Conservation (phyloP, 495 filamentous ascomycete species). For the Sporormia fimetaria region DNA sequence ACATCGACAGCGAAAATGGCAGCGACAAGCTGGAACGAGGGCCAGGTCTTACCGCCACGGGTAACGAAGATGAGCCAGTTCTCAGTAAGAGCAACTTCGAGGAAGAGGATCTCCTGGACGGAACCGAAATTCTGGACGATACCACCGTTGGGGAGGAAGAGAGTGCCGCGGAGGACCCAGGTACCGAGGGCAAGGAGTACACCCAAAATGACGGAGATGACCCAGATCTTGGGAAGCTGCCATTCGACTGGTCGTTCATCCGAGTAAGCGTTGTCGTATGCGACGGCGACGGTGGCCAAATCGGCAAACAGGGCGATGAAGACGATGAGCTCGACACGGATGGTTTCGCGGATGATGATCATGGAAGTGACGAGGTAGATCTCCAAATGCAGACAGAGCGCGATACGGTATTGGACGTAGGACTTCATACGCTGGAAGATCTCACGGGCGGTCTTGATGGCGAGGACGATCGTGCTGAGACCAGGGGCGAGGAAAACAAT, state of each 20-base stretch:
- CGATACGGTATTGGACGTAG: slow-evolving; percentile 72
- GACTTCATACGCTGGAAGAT: slow-evolving; percentile 80
- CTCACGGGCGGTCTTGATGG: slow-evolving; percentile 67
- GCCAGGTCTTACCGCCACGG: slow-evolving; percentile 58
- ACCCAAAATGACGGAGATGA: slow-evolving; percentile 59
- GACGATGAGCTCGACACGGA: slow-evolving; percentile 56
- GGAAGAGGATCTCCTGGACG: slow-evolving; percentile 62
- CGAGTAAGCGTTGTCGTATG: slow-evolving; percentile 67
- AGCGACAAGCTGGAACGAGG: slow-evolving; percentile 60
- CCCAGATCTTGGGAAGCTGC: slow-evolving; percentile 70
- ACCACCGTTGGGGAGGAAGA: slow-evolving; percentile 57
- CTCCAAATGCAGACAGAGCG: slow-evolving; percentile 64
- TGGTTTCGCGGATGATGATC: slow-evolving; percentile 65
- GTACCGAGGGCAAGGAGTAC: slow-evolving; percentile 53
- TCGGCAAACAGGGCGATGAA: slow-evolving; percentile 70
- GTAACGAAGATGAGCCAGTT: slow-evolving; percentile 77
- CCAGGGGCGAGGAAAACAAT: slow-evolving; percentile 71
- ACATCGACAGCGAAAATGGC: slow-evolving; percentile 63
- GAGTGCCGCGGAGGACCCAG: slow-evolving; percentile 57
- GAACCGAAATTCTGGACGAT: slow-evolving; percentile 62
- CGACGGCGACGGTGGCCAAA: slow-evolving; percentile 64
- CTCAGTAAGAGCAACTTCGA: slow-evolving; percentile 62
- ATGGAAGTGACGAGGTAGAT: slow-evolving; percentile 69
- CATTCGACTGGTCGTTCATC: slow-evolving; percentile 62
- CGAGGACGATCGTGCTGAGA: slow-evolving; percentile 64